These are phyloP conservation scores for Eleusine indica DNA, from an alignment of 176 grass and related monocot species.

Conservation along the genomic window DNA sequence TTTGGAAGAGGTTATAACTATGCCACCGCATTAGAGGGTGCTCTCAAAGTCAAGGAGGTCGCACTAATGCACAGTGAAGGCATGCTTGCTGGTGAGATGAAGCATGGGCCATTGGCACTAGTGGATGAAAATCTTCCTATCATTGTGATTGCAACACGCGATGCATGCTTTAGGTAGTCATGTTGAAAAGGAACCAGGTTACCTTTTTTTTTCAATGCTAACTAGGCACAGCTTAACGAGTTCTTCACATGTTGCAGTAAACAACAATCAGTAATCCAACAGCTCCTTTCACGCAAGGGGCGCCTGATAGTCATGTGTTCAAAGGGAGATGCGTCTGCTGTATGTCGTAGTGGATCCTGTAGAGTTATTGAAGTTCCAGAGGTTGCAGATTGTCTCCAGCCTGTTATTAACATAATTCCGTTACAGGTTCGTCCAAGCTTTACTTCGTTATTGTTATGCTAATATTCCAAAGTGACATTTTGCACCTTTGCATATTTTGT, in stretches of 20 bases:
- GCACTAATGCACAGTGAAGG: conserved; percentile 89
- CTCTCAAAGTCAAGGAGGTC: conserved; percentile 95
- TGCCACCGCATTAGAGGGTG: conserved; percentile 89
- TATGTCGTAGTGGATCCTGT: conserved; percentile 58
- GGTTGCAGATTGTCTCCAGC: conserved; percentile 77
- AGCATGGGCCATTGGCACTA: conserved; percentile 86
- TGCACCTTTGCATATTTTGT: neutral
- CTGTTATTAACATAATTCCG: conserved; percentile 90
- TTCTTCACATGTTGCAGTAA: conserved; percentile 57
- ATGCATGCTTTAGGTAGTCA: conserved; percentile 70
- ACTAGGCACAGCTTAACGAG: neutral
- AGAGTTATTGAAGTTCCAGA: conserved; percentile 82
- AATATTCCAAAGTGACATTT: neutral
- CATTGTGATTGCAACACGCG: conserved; percentile 85
- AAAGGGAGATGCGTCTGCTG: conserved; percentile 54
- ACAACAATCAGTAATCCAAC: conserved; percentile 92
- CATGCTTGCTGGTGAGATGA: conserved; percentile 99
- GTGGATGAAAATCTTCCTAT: conserved; percentile 93
- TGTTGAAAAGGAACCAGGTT: conserved; percentile 4
- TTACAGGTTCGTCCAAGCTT: conserved; percentile 59
- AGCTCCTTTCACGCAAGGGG: conserved; percentile 87
- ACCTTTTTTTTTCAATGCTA: neutral
- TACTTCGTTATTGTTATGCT: neutral
- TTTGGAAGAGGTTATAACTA: conserved; percentile 95
- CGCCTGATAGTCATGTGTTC: conserved; percentile 87